Percentiles rank a stretch among this genome's conserved stretches.
Evolutionary conservation across 208 protist species (phyloP).

Genomic region (Trichomonas gallinae): DNA sequence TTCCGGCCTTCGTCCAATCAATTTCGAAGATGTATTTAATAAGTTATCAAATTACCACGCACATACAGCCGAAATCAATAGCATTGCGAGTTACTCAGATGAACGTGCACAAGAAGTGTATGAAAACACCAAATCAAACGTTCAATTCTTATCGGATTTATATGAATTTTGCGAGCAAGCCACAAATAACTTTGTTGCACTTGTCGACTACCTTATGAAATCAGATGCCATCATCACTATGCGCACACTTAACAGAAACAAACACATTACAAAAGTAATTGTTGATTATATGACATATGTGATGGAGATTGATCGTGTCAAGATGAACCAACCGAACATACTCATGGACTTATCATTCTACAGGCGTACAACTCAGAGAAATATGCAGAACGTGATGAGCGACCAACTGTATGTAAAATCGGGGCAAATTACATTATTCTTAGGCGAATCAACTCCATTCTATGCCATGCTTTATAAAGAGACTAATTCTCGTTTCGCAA

Average conservation of each 20-base stretch:
- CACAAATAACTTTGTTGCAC: not conserved
- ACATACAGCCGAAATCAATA: not conserved
- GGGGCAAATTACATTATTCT: not conserved
- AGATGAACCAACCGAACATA: not conserved
- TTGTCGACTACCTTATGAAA: not conserved
- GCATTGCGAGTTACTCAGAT: not conserved
- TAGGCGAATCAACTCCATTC: not conserved
- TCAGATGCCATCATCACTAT: not conserved
- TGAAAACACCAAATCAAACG: not conserved
- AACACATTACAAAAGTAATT: not conserved
- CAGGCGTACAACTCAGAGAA: not conserved
- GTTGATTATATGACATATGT: not conserved
- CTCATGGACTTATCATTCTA: not conserved
- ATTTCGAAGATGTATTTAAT: not conserved
- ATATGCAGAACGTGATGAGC: not conserved
- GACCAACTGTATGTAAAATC: not conserved
- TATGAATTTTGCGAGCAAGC: not conserved
- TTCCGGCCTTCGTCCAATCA: not conserved
- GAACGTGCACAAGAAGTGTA: not conserved
- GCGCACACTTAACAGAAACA: not conserved
- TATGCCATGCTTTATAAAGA: not conserved
- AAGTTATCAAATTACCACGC: not conserved
- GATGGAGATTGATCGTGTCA: not conserved
- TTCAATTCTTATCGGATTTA: not conserved
- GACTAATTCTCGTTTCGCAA: not conserved